These are phyloP conservation scores for Wickerhamomyces rabaulensis DNA, from an alignment of 805 yeast genomes.

Conservation along the genomic window DNA sequence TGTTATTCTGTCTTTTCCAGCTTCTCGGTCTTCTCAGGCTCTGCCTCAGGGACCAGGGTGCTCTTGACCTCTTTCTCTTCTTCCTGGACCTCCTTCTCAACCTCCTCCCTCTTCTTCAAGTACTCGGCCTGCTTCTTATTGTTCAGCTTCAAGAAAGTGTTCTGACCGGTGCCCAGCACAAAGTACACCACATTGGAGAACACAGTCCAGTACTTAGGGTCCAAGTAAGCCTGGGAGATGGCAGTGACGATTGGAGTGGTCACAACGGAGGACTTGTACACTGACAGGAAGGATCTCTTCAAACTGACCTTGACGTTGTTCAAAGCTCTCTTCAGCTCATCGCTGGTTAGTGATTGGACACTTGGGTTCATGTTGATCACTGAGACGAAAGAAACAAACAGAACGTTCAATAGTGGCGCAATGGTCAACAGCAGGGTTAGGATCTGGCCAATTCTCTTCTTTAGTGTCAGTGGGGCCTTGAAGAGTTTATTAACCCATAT, in stretches of 20 bases:
- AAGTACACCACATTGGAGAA: slow-evolving; percentile 56
- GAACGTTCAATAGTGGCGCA: slow-evolving; percentile 46
- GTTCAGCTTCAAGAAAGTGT: slow-evolving; percentile 44
- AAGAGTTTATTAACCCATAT: slow-evolving; percentile 39
- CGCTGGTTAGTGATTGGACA: slow-evolving; percentile 8
- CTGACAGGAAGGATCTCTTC: slow-evolving; percentile 37
- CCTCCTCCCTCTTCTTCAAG: slow-evolving; percentile 16
- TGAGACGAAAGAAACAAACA: slow-evolving; percentile 49
- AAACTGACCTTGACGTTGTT: slow-evolving; percentile 24
- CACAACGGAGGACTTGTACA: slow-evolving; percentile 48
- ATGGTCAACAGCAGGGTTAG: slow-evolving; percentile 46
- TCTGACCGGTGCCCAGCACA: slow-evolving; percentile 57
- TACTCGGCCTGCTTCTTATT: slow-evolving; percentile 19
- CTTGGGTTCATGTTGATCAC: slow-evolving; percentile 35
- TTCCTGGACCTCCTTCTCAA: slow-evolving; percentile 14
- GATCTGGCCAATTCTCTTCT: slow-evolving; percentile 43
- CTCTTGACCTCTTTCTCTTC: slow-evolving; percentile 7
- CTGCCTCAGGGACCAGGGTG: slow-evolving; percentile 9
- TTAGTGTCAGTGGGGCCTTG: slow-evolving; percentile 35
- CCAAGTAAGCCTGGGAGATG: slow-evolving; percentile 51
- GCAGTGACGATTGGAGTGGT: slow-evolving; percentile 47
- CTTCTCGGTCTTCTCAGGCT: background rate
- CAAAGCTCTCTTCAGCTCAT: slow-evolving; percentile 12
- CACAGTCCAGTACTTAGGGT: slow-evolving; percentile 60
- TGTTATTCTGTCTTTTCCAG: background rate